Conservation (phyloP, 2,329 filamentous ascomycete genomes). For the Aschersonia sp. region DNA sequence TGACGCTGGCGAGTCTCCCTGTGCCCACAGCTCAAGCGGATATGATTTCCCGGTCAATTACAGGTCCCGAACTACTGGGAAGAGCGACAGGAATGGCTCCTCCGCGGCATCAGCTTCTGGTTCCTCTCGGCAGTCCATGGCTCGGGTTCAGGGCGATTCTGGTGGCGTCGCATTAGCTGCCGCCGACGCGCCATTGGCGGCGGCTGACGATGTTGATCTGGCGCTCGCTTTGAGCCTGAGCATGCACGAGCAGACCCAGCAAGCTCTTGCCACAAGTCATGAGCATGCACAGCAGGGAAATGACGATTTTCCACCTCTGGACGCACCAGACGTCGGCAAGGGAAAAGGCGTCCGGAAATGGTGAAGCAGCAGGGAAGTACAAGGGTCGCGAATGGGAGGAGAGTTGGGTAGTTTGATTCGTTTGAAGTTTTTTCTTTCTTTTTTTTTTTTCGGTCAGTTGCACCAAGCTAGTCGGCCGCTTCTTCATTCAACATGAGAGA, state of each 20-base stretch:
- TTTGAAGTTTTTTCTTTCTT: background rate
- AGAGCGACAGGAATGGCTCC: slow-evolving; percentile 18
- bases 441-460: no score
- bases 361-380: background rate
- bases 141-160: no score
- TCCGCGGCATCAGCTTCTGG: slow-evolving; percentile 14
- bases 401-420: background rate
- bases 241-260: slow-evolving; percentile 34
- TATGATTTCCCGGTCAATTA: slow-evolving; percentile 38
- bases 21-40: slow-evolving; percentile 29
- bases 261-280: background rate
- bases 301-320: slow-evolving; percentile 25
- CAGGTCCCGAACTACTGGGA: slow-evolving; percentile 25
- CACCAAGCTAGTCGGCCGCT: no score
- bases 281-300: slow-evolving; percentile 3
- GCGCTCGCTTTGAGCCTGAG: slow-evolving; percentile 47
- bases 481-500: no score
- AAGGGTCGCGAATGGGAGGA: background rate
- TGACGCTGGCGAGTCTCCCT: slow-evolving; percentile 29
- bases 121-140: slow-evolving; percentile 14
- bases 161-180: slow-evolving; percentile 14
- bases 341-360: slow-evolving; percentile 21
- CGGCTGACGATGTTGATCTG: slow-evolving; percentile 35
- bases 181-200: slow-evolving; percentile 7
- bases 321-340: slow-evolving; percentile 26